phyloP scores from a whole-genome alignment of 1,284 basidiomycete genomes.

The Rhodotorula glutinis region DNA sequence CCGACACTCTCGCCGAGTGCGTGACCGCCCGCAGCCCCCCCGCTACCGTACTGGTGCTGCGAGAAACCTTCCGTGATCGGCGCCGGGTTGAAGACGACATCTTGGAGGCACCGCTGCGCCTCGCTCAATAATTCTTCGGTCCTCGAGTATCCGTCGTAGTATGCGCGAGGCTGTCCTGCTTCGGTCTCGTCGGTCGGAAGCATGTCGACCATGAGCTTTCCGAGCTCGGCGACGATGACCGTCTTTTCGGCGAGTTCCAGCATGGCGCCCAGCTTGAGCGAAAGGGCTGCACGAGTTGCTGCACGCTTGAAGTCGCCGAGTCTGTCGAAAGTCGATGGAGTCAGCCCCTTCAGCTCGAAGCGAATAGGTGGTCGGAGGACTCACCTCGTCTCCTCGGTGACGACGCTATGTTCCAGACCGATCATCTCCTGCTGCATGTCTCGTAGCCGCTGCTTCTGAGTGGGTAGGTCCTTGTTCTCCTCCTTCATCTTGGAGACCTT shows the following conservation, averaged over 20 bases:
- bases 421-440: constrained; percentile 45
- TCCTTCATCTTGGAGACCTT: constrained; percentile 46
- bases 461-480: constrained; percentile 45
- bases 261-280: constrained; percentile 43
- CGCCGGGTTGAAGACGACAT: constrained; percentile 43
- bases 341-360: neutral
- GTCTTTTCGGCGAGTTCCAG: constrained; percentile 46
- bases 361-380: neutral
- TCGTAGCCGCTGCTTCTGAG: constrained; percentile 31
- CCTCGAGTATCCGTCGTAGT: constrained; percentile 40
- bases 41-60: constrained; percentile 4
- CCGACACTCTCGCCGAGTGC: too few species aligned
- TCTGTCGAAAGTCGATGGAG: neutral
- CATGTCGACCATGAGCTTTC: constrained; percentile 45
- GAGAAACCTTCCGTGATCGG: constrained; percentile 18
- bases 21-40: too few species aligned
- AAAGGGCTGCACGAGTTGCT: constrained; percentile 24
- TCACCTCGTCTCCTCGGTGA: constrained; percentile 43
- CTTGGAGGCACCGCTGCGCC: constrained; percentile 42
- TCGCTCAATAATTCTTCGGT: constrained; percentile 42
- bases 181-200: constrained; percentile 41
- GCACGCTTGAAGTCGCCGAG: constrained; percentile 38
- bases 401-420: constrained; percentile 43
- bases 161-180: constrained; percentile 37
- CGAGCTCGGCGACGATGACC: constrained; percentile 44